phyloP scores from a whole-genome alignment of 1,284 basidiomycete species.

The Hypsizygus ulmarius region DNA sequence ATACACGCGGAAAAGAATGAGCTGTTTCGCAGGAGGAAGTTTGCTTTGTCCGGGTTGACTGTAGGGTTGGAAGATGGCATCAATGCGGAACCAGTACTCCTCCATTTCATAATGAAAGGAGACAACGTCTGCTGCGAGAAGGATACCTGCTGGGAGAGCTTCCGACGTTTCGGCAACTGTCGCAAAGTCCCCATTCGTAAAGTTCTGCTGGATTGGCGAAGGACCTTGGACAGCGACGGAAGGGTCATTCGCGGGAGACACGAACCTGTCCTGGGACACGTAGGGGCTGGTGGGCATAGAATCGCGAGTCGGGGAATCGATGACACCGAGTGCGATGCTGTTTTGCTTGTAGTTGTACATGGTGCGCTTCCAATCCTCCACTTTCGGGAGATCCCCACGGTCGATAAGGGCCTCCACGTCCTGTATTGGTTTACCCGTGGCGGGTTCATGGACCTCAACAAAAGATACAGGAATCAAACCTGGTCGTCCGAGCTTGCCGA shows the following conservation, averaged over 20 bases:
- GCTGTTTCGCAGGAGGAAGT: constrained; percentile 70
- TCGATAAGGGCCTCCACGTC: constrained; percentile 82
- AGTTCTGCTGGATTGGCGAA: constrained; percentile 24
- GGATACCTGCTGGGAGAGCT: constrained; percentile 74
- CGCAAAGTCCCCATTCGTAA: constrained; percentile 24
- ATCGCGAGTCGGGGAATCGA: constrained; percentile 60
- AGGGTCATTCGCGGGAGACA: constrained; percentile 9
- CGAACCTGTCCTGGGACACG: constrained; percentile 27
- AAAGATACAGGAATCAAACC: constrained; percentile 97
- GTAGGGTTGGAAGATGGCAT: constrained; percentile 86
- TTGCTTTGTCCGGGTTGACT: constrained; percentile 47
- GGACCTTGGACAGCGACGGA: constrained; percentile 25
- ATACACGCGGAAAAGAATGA: constrained; percentile 93
- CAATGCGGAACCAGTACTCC: constrained; percentile 96
- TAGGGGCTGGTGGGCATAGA: constrained; percentile 45
- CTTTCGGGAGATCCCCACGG: constrained; percentile 83
- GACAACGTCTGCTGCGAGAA: constrained; percentile 87
- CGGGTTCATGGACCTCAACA: constrained; percentile 92
- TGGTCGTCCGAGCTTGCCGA: constrained; percentile 90
- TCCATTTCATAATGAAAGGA: constrained; percentile 97
- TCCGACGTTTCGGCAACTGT: constrained; percentile 38
- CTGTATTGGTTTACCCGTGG: constrained; percentile 72
- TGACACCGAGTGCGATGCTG: constrained; percentile 89
- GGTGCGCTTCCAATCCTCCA: constrained; percentile 97
- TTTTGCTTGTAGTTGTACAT: constrained; percentile 96